Percentiles rank a stretch among this genome's conserved stretches.
Evolutionary conservation across 352 stramenopile genomes (phyloP).

Genomic region (Pythium insidiosum): DNA sequence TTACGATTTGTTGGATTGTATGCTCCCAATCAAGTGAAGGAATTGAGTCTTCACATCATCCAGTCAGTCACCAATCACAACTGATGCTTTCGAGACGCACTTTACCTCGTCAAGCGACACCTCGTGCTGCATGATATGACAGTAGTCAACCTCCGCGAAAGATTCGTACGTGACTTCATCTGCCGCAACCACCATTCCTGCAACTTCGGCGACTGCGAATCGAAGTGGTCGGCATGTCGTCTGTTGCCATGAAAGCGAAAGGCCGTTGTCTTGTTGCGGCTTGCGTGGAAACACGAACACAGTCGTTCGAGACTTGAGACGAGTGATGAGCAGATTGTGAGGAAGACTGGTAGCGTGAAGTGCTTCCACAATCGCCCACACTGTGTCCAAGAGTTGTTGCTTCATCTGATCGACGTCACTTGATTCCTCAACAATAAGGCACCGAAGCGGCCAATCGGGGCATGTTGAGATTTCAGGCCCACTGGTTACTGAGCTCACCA

Average conservation of each 20-base stretch:
- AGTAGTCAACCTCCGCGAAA: slow-evolving; percentile 31
- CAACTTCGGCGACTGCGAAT: slow-evolving; percentile 53
- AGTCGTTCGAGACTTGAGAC: neutral
- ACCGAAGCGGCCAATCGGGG: slow-evolving; percentile 40
- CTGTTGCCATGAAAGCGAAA: slow-evolving; percentile 1
- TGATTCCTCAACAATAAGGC: slow-evolving; percentile 31
- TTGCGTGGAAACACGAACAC: slow-evolving; percentile 56
- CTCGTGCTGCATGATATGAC: slow-evolving; percentile 29
- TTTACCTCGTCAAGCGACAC: slow-evolving; percentile 40
- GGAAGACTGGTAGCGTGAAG: slow-evolving; percentile 28
- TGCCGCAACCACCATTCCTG: slow-evolving; percentile 40
- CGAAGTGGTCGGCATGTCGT: slow-evolving; percentile 17
- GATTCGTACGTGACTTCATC: slow-evolving; percentile 19
- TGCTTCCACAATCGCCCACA: slow-evolving; percentile 33
- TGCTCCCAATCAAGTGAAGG: no score
- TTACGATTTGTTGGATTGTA: no score
- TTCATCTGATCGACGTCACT: no score
- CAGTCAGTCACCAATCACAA: no score
- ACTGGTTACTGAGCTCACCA: no score
- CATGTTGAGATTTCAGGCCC: no score
- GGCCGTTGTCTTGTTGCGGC: slow-evolving; percentile 38
- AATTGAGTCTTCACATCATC: no score
- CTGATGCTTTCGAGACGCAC: no score
- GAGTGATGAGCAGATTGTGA: slow-evolving; percentile 50
- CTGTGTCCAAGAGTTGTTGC: slow-evolving; percentile 6